Evolutionary conservation across 2,329 filamentous ascomycete genomes (phyloP), one percentile per base, ranked within the genome.

Genomic region (Magnaporthales sp.): DNA sequence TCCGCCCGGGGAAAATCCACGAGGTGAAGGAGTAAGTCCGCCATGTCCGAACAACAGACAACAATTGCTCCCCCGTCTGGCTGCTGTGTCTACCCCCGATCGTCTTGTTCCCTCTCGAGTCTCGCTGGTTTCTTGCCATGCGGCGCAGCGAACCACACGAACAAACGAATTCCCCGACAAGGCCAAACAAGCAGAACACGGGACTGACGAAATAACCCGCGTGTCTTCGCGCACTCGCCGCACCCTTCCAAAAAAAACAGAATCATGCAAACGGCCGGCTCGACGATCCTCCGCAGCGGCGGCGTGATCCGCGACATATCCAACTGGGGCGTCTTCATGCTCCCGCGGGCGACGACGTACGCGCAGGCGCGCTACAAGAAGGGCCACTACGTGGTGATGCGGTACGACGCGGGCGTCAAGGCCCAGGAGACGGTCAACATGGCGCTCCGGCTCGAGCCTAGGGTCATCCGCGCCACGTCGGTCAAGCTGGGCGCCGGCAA

Each of bases 371-470:
- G 88, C 71, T 90, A 98, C 84, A 86, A 86, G 70, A 86, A 88
- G 72, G 95, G 95, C 66, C 93, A 98, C 82, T 96, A 99, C 84
- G 99, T 99, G 79, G 91, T 96, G 75, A 91, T 99, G 91, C 91
- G 95, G 73, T 99, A 97, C 83, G 95, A 99, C 77, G 81, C 90
- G 67, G 90, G 89, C 68, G 80, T 88, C 8, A 78, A 82, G 64
- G 89, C 91, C 8, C 94, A 98, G 79, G 81, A 91, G 70, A 83
- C 88, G 60, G 85, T 99, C 56, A 85, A 89, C 69, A 84, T 84
- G 68, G 94, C 91, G 22, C 83, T 99, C 71, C 85, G 87, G 64
- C 83, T 96, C 71, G 95, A 99, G 80, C 94, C 95, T 56, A 84
- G 95, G 67, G 91, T 98, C 87, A 91, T 99, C 70, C 87, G 93